These are phyloP conservation scores for Aspergillus sp. DNA, from an alignment of 2,329 filamentous ascomycete species.

Conservation along the genomic window DNA sequence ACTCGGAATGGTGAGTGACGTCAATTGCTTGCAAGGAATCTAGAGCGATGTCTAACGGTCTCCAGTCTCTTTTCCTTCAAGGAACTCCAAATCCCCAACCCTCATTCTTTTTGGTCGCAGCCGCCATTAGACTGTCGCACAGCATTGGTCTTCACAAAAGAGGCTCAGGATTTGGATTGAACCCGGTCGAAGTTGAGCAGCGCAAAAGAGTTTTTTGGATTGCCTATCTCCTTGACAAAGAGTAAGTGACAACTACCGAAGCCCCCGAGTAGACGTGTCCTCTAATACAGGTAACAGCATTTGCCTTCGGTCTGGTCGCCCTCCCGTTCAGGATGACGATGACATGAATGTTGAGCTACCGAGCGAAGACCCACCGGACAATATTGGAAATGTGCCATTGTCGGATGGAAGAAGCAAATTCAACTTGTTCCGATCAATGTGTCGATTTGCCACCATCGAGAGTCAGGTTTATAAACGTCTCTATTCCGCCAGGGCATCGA, in stretches of 20 bases:
- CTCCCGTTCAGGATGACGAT: conserved; percentile 71
- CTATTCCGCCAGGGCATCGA: conserved; percentile 89
- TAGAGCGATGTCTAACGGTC: conserved; percentile 9
- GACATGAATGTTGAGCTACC: conserved; percentile 96
- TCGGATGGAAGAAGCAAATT: conserved; percentile 87
- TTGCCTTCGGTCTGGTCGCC: conserved; percentile 69
- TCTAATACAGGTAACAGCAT: conserved; percentile 46
- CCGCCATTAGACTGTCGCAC: conserved; percentile 85
- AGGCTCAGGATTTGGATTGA: conserved; percentile 88
- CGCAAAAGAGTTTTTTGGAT: conserved; percentile 78
- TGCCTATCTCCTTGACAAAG: conserved; percentile 71
- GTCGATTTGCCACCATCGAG: conserved; percentile 86
- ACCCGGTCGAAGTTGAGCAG: conserved; percentile 91
- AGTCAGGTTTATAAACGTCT: conserved; percentile 90
- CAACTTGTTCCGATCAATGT: conserved; percentile 92
- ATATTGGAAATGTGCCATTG: conserved; percentile 90
- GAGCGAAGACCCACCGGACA: conserved; percentile 84
- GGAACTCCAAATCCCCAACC: conserved; percentile 96
- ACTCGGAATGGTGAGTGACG: conserved; percentile 69
- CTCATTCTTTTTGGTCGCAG: conserved; percentile 84
- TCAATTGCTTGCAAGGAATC: neutral
- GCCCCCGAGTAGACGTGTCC: neutral
- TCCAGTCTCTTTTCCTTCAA: conserved; percentile 78
- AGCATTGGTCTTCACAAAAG: conserved; percentile 95
- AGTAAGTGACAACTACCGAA: conserved; percentile 47